Evolutionary conservation across 352 stramenopile species (phyloP).

Genomic region (Elongisporangium prolatum): DNA sequence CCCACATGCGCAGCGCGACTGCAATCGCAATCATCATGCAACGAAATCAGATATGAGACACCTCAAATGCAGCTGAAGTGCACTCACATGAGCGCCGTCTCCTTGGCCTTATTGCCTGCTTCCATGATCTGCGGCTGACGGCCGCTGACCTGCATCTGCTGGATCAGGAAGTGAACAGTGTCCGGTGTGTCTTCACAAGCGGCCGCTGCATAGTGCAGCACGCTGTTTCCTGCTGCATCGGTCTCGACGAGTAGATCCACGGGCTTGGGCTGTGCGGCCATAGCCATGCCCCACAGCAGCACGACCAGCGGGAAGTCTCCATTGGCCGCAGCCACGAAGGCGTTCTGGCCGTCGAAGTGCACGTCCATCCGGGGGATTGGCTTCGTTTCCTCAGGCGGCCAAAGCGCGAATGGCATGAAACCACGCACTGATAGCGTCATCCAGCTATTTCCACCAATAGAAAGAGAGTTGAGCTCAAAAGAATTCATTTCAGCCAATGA

Average conservation of each 20-base stretch:
- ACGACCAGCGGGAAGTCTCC: conserved; percentile 84
- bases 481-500: background rate
- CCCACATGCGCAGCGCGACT: conserved; percentile 67
- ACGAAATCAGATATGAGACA: conserved; percentile 3
- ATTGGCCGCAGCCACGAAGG: conserved; percentile 68
- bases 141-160: conserved; percentile 44
- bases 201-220: conserved; percentile 63
- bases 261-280: conserved; percentile 48
- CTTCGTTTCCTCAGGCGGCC: background rate
- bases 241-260: conserved; percentile 42
- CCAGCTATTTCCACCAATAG: background rate
- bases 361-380: conserved; percentile 34
- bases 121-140: conserved; percentile 38
- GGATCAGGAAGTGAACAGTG: conserved; percentile 78
- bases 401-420: background rate
- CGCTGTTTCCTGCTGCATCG: conserved; percentile 44
- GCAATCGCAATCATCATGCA: too few relatives aligned
- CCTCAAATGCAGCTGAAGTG: background rate
- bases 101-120: conserved; percentile 43
- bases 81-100: conserved; percentile 75
- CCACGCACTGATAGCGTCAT: background rate
- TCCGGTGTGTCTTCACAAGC: conserved; percentile 39
- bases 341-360: conserved; percentile 68
- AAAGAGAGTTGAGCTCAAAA: background rate
- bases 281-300: conserved; percentile 81